A percentile compares a stretch with the other conserved stretches of the same genome.
These are phyloP conservation scores for Pascua sp. DNA, from an alignment of 1,284 basidiomycete species.

Conservation along the genomic window DNA sequence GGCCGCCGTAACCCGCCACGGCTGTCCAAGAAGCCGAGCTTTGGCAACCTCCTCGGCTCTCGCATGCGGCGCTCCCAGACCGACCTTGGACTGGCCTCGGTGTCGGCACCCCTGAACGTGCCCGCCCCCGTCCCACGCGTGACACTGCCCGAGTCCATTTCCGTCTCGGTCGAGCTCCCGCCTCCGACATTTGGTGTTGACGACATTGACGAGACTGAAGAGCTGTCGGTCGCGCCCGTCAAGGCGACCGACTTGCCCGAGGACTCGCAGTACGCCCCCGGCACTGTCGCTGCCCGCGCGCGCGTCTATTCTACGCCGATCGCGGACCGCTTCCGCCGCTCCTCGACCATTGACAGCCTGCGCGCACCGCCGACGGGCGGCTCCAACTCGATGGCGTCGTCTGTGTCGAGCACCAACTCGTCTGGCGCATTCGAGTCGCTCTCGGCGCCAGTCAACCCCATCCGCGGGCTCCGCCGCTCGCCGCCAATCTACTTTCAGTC, in stretches of 20 bases:
- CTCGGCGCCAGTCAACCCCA: slow-evolving; percentile 25
- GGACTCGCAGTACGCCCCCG: slow-evolving; percentile 29
- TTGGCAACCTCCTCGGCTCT: slow-evolving; percentile 25
- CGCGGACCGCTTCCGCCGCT: slow-evolving; percentile 42
- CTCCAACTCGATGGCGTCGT: slow-evolving; percentile 7
- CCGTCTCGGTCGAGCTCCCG: background rate
- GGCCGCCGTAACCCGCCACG: slow-evolving; percentile 1
- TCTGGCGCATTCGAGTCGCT: slow-evolving; percentile 6
- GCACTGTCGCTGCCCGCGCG: slow-evolving; percentile 34
- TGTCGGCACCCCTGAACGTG: background rate
- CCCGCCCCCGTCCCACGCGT: slow-evolving; percentile 24
- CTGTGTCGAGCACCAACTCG: slow-evolving; percentile 4
- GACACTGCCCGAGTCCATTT: slow-evolving; percentile 18
- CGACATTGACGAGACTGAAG: slow-evolving; percentile 15
- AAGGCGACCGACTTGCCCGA: slow-evolving; percentile 20
- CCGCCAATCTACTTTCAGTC: slow-evolving; percentile 41
- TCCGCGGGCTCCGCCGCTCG: slow-evolving; percentile 28
- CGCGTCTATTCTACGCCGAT: slow-evolving; percentile 40
- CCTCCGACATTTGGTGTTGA: background rate
- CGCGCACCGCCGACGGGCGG: slow-evolving; percentile 10
- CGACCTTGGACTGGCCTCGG: slow-evolving; percentile 1
- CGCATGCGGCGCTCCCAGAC: slow-evolving; percentile 20
- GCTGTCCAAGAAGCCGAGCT: slow-evolving; percentile 27
- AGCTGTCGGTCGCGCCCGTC: background rate
- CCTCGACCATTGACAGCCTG: slow-evolving; percentile 19